These are phyloP conservation scores for Ceratopteris richardii DNA, from an alignment of 75 land plant species.

Conservation along the genomic window DNA sequence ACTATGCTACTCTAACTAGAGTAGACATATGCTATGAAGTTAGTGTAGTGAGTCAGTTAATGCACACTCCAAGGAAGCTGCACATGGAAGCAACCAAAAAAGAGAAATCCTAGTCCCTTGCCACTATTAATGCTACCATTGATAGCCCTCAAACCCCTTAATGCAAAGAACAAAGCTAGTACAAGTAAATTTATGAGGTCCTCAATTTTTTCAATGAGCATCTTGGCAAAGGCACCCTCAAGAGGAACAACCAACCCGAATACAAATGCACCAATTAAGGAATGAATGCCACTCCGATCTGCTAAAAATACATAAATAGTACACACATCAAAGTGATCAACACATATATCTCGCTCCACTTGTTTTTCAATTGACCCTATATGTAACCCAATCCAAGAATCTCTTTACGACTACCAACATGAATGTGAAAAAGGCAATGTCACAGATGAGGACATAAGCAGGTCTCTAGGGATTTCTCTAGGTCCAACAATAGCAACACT, in stretches of 20 bases:
- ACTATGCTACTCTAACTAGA: too few relatives aligned
- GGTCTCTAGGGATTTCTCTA: slow-evolving; percentile 14
- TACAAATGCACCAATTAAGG: slow-evolving; percentile 39
- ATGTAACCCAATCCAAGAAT: slow-evolving; percentile 7
- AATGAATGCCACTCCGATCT: slow-evolving; percentile 28
- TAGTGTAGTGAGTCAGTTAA: too few relatives aligned
- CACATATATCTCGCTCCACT: slow-evolving; percentile 17
- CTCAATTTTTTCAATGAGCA: slow-evolving; percentile 39
- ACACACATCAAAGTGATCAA: slow-evolving; percentile 22
- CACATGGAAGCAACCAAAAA: too few relatives aligned
- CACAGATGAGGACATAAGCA: slow-evolving; percentile 20
- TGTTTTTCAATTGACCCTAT: slow-evolving; percentile 7
- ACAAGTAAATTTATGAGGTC: slow-evolving; percentile 33
- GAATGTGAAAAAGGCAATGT: slow-evolving; percentile 10
- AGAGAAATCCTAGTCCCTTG: background rate
- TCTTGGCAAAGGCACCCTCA: slow-evolving; percentile 30
- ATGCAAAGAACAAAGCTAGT: slow-evolving; percentile 34
- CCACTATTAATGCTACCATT: background rate
- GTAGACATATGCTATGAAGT: too few relatives aligned
- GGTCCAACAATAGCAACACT: slow-evolving; percentile 43
- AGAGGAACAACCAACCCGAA: slow-evolving; percentile 42
- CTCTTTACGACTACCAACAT: slow-evolving; percentile 14
- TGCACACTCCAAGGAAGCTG: too few relatives aligned
- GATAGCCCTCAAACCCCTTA: slow-evolving; percentile 31
- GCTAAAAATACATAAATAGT: slow-evolving; percentile 15